phyloP scores from a whole-genome alignment of 75 land plant species.

The Larix kaempferi region DNA sequence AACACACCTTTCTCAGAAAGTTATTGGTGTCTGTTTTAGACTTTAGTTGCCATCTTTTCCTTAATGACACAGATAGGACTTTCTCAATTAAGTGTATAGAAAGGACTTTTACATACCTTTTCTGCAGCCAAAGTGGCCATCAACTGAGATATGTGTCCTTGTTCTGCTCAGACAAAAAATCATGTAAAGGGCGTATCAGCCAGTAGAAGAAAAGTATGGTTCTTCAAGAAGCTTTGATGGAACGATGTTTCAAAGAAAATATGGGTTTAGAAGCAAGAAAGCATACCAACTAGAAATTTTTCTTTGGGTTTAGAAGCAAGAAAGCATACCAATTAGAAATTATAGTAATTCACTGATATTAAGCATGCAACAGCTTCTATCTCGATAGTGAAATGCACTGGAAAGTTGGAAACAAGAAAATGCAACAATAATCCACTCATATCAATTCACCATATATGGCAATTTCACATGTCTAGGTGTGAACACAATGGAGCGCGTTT shows the following conservation, averaged over 20 bases:
- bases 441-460: background rate
- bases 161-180: background rate
- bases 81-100: background rate
- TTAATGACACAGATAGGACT: background rate
- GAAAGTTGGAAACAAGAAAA: background rate
- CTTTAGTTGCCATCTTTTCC: background rate
- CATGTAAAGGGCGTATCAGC: background rate
- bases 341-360: background rate
- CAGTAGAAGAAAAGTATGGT: background rate
- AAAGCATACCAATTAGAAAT: background rate
- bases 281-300: background rate
- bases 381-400: background rate
- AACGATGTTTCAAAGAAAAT: background rate
- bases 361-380: background rate
- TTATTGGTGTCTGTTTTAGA: too few relatives aligned
- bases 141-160: slow-evolving; percentile 6
- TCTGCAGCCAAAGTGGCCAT: background rate
- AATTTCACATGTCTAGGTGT: too few relatives aligned
- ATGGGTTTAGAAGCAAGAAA: background rate
- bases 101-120: background rate
- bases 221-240: background rate
- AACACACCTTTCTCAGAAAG: background rate
- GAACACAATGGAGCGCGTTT: too few relatives aligned
- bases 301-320: too few relatives aligned
- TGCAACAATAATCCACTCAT: background rate